These are phyloP conservation scores for Aspergillus hiratsukae DNA, from an alignment of 2,329 filamentous ascomycete genomes.

Conservation along the genomic window DNA sequence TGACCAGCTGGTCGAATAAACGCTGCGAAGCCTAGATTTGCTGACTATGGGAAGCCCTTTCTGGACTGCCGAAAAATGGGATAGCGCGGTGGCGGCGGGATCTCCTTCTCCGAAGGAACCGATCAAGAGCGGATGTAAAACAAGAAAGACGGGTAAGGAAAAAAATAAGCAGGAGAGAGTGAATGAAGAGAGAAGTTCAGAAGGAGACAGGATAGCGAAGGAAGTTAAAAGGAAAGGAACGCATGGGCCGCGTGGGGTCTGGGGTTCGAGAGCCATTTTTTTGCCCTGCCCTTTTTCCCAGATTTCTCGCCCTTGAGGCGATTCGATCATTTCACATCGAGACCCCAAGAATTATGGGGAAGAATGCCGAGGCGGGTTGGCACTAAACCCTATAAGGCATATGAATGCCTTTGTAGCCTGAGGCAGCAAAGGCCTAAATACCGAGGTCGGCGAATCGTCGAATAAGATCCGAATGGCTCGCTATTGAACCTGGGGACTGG, in stretches of 20 bases:
- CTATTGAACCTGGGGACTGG: neutral
- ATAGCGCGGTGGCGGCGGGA: neutral
- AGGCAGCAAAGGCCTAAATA: neutral
- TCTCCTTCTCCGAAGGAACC: neutral
- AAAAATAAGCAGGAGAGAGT: neutral
- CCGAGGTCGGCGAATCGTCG: neutral
- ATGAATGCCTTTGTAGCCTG: neutral
- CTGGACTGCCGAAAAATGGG: neutral
- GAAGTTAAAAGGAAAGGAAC: neutral
- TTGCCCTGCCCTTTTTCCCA: neutral
- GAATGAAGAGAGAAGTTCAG: neutral
- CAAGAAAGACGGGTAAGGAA: neutral
- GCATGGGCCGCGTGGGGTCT: neutral
- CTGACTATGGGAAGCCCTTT: neutral
- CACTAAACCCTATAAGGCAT: neutral
- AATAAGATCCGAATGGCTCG: slow-evolving; percentile 4
- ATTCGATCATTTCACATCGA: neutral
- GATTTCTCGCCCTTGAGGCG: neutral
- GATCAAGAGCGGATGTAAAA: neutral
- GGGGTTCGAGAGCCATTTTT: neutral
- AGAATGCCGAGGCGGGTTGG: neutral
- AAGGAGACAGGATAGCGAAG: neutral
- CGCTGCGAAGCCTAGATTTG: neutral
- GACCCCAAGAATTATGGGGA: neutral
- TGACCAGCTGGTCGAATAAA: no score